phyloP scores from a whole-genome alignment of 1,139 yeast species.

The Spathaspora sp. region DNA sequence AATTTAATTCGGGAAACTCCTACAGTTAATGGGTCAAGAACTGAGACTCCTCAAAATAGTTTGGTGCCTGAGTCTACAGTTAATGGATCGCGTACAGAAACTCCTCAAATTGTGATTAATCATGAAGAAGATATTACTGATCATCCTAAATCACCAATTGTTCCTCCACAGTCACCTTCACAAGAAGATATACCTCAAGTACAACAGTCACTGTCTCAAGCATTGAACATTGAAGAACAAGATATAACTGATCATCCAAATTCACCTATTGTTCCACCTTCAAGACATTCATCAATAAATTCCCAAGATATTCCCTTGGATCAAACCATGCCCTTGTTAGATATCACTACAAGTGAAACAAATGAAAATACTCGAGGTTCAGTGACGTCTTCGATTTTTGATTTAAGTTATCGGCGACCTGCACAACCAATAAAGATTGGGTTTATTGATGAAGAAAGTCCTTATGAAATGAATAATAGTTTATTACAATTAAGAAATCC shows the following conservation, averaged over 20 bases:
- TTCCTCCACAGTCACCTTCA: neutral
- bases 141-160: neutral
- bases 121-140: constrained; percentile 1
- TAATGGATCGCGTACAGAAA: neutral
- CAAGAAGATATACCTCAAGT: neutral
- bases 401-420: constrained; percentile 20
- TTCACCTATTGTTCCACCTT: constrained; percentile 13
- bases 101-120: neutral
- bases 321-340: constrained; percentile 40
- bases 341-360: constrained; percentile 18
- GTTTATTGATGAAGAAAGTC: constrained; percentile 9
- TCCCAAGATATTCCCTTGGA: constrained; percentile 29
- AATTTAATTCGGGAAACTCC: neutral
- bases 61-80: no score
- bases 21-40: neutral
- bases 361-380: constrained; percentile 19
- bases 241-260: constrained; percentile 18
- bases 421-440: constrained; percentile 9
- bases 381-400: constrained; percentile 28
- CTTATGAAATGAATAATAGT: constrained; percentile 17
- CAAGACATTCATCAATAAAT: constrained; percentile 14
- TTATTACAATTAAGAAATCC: constrained; percentile 35
- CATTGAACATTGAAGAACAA: constrained; percentile 13
- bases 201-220: neutral
- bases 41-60: neutral